Evolutionary conservation across 306 rosid genomes (phyloP), one percentile per base, ranked within the genome.

Genomic region (Citrullus mucosospermus): DNA sequence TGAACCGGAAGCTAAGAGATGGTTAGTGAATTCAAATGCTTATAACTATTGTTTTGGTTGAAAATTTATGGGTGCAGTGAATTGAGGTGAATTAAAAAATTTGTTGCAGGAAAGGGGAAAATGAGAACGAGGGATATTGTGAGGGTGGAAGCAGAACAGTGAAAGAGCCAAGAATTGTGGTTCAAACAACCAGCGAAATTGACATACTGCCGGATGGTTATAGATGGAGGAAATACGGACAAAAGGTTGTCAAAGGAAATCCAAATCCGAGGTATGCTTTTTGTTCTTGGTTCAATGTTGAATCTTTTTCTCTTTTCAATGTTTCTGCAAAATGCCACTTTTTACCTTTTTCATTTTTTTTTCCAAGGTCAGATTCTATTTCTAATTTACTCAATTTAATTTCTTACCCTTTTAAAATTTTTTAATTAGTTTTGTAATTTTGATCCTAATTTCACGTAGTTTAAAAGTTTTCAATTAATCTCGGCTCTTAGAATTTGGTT

Each of bases 221-320:
- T 80, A 86, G 99, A 67, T 95, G 99, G 99, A 92, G 97, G 74
- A 95, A 95, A 83, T 95, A 95, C 75, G 99, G 99, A 77, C 99
- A 95, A 80, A 95, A 95, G 90, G 99, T 92, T 8, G 99, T 95
- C 25, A 95, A 95, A 72, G 99, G 99, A 84, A 95, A 95, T 70
- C 97, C 99, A 72, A 95, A 95, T 81, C 97, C 99, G 28, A 92
- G 98, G 98, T 92, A 84, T 69, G 58, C 32, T 16, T 17, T 48
- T 32, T 12, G 5, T 13, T 48, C 54, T 48, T 2, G 0, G 5
- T 17, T 54, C 22, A 54, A 17, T 2, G 1, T 54, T 54, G 4
- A 54, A 54, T 6, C 22, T 54, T 76, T 25, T 54, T 30, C 41
- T 62, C 63, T 76, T 43, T 57, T 57, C 66, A 56, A n/a, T 4